Base-by-base conservation (phyloP, 495 filamentous ascomycete species). In the Penicillium flavigenum region DNA sequence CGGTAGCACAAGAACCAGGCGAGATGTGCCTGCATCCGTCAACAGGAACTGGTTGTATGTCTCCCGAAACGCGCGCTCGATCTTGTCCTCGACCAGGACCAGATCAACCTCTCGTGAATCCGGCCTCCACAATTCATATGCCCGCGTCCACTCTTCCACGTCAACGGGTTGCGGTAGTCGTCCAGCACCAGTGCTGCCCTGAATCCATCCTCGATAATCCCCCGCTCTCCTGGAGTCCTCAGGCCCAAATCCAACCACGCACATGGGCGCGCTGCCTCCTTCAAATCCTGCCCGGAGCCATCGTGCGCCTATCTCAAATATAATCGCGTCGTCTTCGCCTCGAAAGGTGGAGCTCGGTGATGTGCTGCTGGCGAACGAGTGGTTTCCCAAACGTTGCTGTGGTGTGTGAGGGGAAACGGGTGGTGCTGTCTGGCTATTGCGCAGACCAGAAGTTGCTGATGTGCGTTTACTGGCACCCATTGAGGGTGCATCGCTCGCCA, bases 1-100 rank as follows among this genome's bases (percentile, higher is more conserved):
- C 1, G 92, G 90, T 11, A 96, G 61, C 4, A 88, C 81, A 34
- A 96, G 81, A 57, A 94, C 76, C 58, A 86, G 79, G 58, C 89
- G 83, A 27, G 90, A 83, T 47, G 87, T 85, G 3, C 86, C 88
- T 65, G 92, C 88, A 41, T 90, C 84, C 19, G 79, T 76, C 53
- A 96, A 79, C 39, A 97, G 73, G 71, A 88, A 88, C 79, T 90
- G 92, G 57, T 86, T 89, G 66, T 90, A 91, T n/a, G 88, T 88
- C 57, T 92, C 87, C 53, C 93, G 83, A 63, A 97, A 72, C 22
- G 85, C 85, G 48, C 91, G 79, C 71, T 97, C 94, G 29, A 98
- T 80, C 72, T 91, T 93, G 71, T 98, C 93, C 52, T 87, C 86
- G 5, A 97, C 83, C 48, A 96, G 73, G 2, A 86, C 89, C 22